Evolutionary conservation across 768 basidiomycete species (phyloP), one percentile per base, ranked within the genome.

Genomic region (Cystobasidium onofrii): DNA sequence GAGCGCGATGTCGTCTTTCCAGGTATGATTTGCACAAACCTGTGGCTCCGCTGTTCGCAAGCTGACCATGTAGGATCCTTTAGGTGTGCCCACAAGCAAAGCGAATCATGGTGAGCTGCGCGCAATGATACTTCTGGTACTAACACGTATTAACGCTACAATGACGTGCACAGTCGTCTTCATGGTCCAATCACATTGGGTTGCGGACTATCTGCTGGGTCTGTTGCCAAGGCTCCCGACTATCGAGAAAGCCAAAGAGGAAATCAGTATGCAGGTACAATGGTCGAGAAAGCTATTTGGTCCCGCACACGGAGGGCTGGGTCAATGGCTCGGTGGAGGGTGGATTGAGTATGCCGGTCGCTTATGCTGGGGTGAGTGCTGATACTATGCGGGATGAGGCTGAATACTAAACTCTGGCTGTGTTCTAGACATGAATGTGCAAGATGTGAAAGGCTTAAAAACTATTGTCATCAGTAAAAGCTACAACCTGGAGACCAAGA

Each of bases 231-330:
- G 29, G 6, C n/a, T 73, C 9, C 71, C 71, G 6, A n/a, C 33
- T 10, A 12, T 23, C n/a, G 54, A 60, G 7, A 44, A 63, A 23
- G 71, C 71, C 15, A 36, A 20, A 39, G 60, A 43, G 43, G 71
- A 73, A 33, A 63, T 73, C 41, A 36, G 34, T 12, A 33, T 46
- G 13, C 71, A 73, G 6, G 71, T 64, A 3, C 29, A 41, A 27
- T 73, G 71, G 71, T 73, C 71, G 29, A 43, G 71, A 13, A 57
- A 50, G 23, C 61, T 73, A 10, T 73, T 73, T 29, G 71, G 71
- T 2, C 71, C 71, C 18, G 61, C 60, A 27, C 71, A 73, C 10
- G 71, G 71, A 36, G 13, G 34, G 2, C n/a, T 62, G 17, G 57
- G 34, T 20, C 54, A 57, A 20, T 73, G 71, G 71, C 60, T 73